Base-by-base conservation (phyloP, 2,329 filamentous ascomycete genomes). In the Botrytis cinerea region DNA sequence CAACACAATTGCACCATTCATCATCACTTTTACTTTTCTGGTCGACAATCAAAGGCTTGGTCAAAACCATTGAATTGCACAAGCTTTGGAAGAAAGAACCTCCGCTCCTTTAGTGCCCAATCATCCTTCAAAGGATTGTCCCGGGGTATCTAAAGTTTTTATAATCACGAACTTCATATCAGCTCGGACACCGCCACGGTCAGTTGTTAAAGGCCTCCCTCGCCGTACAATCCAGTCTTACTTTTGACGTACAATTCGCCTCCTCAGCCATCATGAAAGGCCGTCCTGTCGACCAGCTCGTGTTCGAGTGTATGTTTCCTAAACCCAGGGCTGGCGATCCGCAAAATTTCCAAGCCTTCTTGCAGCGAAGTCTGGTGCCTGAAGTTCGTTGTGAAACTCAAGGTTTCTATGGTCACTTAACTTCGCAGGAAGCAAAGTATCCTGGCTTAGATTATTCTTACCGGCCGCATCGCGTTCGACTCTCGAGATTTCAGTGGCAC, bases 401-500 rank as follows among this genome's bases (percentile, higher is more conserved):
- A 74, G 80, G 90, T 70, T 95, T 93, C 83, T 95, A 93, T 82
- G 92, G 92, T 77, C 91, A 93, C 79, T 88, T 95, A 76, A 90
- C 93, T 80, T 93, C 91, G 40, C 89, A 91, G 77, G 92, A 95
- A 84, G 92, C 92, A 77, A 93, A 93, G 78, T 95, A 95, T 77
- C 92, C 92, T 0, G 92, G 92, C 45, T 88, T 95, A 73, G 92
- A 95, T 84, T 95, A 95, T 84, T 90, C 87, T 74, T 86, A 93
- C 80, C 84, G 83, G 38, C 91, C 91, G 12, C 92, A 95, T 82
- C 91, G 92, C 76, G 90, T 92, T 81, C 91, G 93, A n/a, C 88
- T 95, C 14, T 88, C 90, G 78, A 90, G 92, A 74, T 95, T 92
- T 85, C 88, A 87, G 25, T 93, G 93, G 88, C 92, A 95, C 82